phyloP scores from a whole-genome alignment of 805 yeast species.

The Spathaspora girioi region DNA sequence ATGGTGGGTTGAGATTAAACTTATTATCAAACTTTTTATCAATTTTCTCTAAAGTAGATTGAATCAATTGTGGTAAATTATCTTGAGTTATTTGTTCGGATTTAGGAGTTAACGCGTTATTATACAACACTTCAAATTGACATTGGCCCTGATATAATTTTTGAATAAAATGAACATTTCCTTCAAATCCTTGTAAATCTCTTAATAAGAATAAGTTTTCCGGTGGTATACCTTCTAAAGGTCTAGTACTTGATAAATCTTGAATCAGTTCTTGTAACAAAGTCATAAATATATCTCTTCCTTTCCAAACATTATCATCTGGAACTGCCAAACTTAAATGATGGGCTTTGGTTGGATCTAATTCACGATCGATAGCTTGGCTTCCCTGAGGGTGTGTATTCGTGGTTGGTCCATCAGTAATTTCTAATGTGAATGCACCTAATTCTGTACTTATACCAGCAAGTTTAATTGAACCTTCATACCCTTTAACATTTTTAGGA shows the following conservation, averaged over 20 bases:
- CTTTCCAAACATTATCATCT: conserved; percentile 69
- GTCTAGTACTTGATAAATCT: conserved; percentile 22
- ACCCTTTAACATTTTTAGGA: conserved; percentile 21
- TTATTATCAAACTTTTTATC: conserved; percentile 49
- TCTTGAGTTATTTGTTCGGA: conserved; percentile 37
- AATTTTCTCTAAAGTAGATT: conserved; percentile 32
- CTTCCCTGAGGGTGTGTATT: conserved; percentile 40
- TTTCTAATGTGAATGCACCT: conserved; percentile 57
- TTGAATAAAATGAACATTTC: conserved; percentile 79
- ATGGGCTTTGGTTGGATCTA: conserved; percentile 60
- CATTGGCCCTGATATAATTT: conserved; percentile 69
- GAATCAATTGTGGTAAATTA: conserved; percentile 34
- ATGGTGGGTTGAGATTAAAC: conserved; percentile 56
- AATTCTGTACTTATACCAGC: conserved; percentile 55
- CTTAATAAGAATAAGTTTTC: conserved; percentile 52
- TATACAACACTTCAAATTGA: conserved; percentile 69
- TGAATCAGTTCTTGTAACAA: conserved; percentile 68
- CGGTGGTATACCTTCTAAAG: conserved; percentile 34
- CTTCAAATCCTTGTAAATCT: conserved; percentile 57
- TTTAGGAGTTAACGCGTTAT: conserved; percentile 41
- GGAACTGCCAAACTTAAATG: conserved; percentile 72
- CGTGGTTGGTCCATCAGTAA: conserved; percentile 53
- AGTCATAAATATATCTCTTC: conserved; percentile 69
- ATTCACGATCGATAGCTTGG: conserved; percentile 28
- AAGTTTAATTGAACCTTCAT: conserved; percentile 36